phyloP scores from a whole-genome alignment of 371 early-diverging fungal species.

The Funneliformis caledonium region DNA sequence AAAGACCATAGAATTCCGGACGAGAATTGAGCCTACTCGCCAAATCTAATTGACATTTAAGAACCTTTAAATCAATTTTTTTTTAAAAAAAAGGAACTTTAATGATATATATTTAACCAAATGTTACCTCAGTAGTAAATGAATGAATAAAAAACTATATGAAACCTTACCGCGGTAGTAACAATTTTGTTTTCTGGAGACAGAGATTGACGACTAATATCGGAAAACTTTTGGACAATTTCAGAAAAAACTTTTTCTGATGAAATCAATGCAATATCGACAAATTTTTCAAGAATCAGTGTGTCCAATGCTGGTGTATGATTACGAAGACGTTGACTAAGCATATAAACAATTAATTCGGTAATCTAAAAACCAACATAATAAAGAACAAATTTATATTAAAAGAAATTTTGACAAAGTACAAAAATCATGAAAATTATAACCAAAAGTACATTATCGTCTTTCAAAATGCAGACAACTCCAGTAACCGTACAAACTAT shows the following conservation, averaged over 20 bases:
- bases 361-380: conserved; percentile 52
- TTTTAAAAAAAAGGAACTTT: conserved; percentile 34
- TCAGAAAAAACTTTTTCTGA: conserved; percentile 57
- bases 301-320: conserved; percentile 55
- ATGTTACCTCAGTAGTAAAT: conserved; percentile 9
- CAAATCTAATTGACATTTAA: conserved; percentile 52
- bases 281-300: conserved; percentile 59
- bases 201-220: conserved; percentile 55
- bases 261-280: conserved; percentile 66
- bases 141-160: conserved; percentile 4
- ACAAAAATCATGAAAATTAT: conserved; percentile 29
- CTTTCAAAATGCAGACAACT: conserved; percentile 67
- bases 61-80: conserved; percentile 43
- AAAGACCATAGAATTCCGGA: conserved; percentile 62
- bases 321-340: conserved; percentile 60
- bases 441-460: conserved; percentile 55
- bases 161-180: conserved; percentile 51
- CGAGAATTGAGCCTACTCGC: conserved; percentile 57
- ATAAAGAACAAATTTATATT: not conserved
- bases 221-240: conserved; percentile 57
- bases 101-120: conserved; percentile 41
- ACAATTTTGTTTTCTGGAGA: conserved; percentile 57
- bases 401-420: conserved; percentile 34
- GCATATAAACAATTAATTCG: conserved; percentile 64
- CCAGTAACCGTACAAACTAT: conserved; percentile 65